Conservation (phyloP, 2,329 filamentous ascomycete species). For the Ilyonectria mors-panacis region DNA sequence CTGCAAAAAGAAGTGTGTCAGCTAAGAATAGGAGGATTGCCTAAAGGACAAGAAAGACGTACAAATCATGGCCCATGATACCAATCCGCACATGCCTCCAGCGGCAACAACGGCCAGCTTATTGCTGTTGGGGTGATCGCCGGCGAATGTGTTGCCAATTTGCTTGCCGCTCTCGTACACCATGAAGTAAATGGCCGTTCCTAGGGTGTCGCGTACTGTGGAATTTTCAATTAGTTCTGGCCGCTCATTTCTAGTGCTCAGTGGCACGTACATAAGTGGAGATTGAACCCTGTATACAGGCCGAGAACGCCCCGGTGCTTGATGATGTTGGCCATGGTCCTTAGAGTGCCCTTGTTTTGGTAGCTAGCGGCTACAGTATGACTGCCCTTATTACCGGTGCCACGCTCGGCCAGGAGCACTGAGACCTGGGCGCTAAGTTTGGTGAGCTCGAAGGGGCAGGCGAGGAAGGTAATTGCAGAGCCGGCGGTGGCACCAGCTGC, state of each 20-base stretch:
- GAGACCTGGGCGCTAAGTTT: slow-evolving; percentile 91
- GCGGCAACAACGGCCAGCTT: slow-evolving; percentile 84
- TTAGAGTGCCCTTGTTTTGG: slow-evolving; percentile 82
- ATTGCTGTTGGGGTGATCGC: slow-evolving; percentile 81
- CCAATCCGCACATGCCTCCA: slow-evolving; percentile 85
- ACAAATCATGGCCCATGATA: slow-evolving; percentile 86
- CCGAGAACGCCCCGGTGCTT: slow-evolving; percentile 80
- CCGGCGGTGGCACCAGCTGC: slow-evolving; percentile 84
- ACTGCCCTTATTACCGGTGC: slow-evolving; percentile 58
- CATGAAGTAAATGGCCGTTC: slow-evolving; percentile 89
- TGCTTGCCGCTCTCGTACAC: slow-evolving; percentile 92
- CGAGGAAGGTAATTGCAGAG: slow-evolving; percentile 83
- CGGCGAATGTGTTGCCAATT: slow-evolving; percentile 80
- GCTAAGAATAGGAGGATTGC: background rate
- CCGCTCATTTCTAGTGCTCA: background rate
- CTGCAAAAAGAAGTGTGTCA: slow-evolving; percentile 51
- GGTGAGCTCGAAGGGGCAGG: slow-evolving; percentile 91
- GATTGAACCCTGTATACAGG: slow-evolving; percentile 84
- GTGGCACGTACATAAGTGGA: slow-evolving; percentile 79
- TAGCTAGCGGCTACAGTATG: slow-evolving; percentile 77
- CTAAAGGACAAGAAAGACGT: slow-evolving; percentile 39
- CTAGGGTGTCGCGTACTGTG: slow-evolving; percentile 84
- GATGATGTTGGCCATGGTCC: slow-evolving; percentile 83
- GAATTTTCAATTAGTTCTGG: slow-evolving; percentile 31
- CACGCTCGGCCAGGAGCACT: slow-evolving; percentile 75